Evolutionary conservation across 371 early-diverging fungal species (phyloP), one percentile per base, ranked within the genome.

Genomic region (Mortierella sp.): DNA sequence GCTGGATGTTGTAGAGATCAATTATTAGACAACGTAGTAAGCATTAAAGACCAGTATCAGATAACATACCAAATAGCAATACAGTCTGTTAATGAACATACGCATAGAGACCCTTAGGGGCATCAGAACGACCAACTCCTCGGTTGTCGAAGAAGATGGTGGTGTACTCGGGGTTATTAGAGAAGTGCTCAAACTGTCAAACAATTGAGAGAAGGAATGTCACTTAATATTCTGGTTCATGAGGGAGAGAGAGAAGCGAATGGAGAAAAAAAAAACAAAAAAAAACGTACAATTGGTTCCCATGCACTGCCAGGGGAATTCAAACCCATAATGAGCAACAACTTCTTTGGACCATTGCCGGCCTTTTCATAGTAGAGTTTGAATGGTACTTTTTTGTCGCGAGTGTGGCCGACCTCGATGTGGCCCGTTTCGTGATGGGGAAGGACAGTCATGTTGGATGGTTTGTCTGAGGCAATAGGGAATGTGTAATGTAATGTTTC

Each of bases 91-190:
- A 0, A 32, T 8, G 26, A 12, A 49, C 63, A 58, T 87, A 91
- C 87, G 84, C 76, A 62, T 87, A 88, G 0, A 90, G 83, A 1
- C 92, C 91, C 18, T 77, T 75, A 6, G 89, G 86, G 20, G 90
- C 75, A 49, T 90, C 89, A 2, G 90, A 90, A 40, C 76, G 75
- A 8, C 96, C 95, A 59, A 90, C 88, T 26, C 95, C 96, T 67
- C 95, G 85, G 86, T 95, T 95, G 71, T 96, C 96, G 72, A 94
- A 93, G 26, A 94, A 89, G 45, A 94, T 88, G 5, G 92, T 88
- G 5, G 92, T 91, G 78, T 91, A 95, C 47, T 91, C 88, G 45
- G 80, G 72, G 37, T 74, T 71, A 59, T 68, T 64, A 16, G 80
- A 62, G 45, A 80, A 80, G 39, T 75, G 68, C 12, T 62, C 63